Base-by-base conservation (phyloP, 1,284 basidiomycete genomes). In the Cerioporus squamosus region DNA sequence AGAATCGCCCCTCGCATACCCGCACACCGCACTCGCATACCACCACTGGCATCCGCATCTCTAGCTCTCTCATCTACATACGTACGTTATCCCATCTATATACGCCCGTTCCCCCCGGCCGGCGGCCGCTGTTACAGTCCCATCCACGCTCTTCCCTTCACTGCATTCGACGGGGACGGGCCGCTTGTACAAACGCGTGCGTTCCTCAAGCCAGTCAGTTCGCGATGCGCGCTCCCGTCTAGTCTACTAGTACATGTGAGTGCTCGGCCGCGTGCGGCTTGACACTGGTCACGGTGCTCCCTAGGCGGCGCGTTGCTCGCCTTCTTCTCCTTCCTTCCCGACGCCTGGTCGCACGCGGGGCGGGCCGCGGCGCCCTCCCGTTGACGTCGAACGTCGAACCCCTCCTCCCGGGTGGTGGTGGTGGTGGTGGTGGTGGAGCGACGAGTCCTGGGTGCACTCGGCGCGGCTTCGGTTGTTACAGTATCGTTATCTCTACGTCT, bases 371-470 rank as follows among this genome's bases (percentile, higher is more conserved):
- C 40, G 40, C 22, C 40, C 40, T 36, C 33, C 33, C 33, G 33
- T 36, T 36, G 33, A 36, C 33, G 29, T 5, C 10, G 5, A 10
- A 29, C 29, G 29, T 5, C 29, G 29, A 10, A 5, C 10, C 29
- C 10, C 29, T 5, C 10, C 29, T 5, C 29, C n/a, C n/a, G n/a
- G n/a, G n/a, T n/a, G n/a, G n/a, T n/a, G n/a, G n/a, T n/a, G n/a
- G n/a, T n/a, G n/a, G n/a, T n/a, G n/a, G n/a, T n/a, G n/a, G n/a
- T 10, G 29, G 29, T 29, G 33, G 15, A 53, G 51, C 42, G 51
- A 44, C 40, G 31, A 43, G 55, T 57, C 55, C 55, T 42, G 45
- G 55, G 55, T 57, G 55, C 55, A 15, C 38, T 9, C 26, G 50
- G 44, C 38, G 45, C 44, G 55, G 49, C 31, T 44, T 44, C 48